phyloP scores from a whole-genome alignment of 352 stramenopile species.

The Blastocystis sp. region DNA sequence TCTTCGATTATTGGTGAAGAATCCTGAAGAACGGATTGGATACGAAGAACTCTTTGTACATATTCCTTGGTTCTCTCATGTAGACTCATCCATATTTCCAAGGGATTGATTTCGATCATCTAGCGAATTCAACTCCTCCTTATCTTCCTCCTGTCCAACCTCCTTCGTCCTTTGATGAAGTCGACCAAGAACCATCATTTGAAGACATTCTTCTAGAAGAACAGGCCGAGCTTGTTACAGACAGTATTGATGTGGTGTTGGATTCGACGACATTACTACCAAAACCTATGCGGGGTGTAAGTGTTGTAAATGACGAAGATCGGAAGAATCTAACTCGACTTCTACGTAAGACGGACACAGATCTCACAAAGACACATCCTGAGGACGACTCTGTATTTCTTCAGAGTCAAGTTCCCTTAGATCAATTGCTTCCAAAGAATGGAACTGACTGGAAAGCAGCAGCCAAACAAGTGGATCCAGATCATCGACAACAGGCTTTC shows the following conservation, averaged over 20 bases:
- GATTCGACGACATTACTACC: background rate
- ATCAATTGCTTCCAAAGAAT: background rate
- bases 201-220: background rate
- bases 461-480: background rate
- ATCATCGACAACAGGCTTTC: slow-evolving; percentile 39
- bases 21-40: slow-evolving; percentile 35
- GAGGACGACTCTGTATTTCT: background rate
- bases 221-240: background rate
- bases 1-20: background rate
- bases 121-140: background rate
- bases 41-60: background rate
- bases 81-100: slow-evolving; percentile 63
- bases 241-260: background rate
- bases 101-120: slow-evolving; percentile 44
- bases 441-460: background rate
- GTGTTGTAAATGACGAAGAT: no score
- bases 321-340: background rate
- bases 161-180: background rate
- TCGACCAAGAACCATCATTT: background rate
- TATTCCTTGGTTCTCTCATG: background rate
- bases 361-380: background rate
- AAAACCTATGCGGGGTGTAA: background rate
- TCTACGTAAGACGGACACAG: background rate
- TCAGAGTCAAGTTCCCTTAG: background rate
- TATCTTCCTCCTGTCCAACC: background rate